phyloP scores from a whole-genome alignment of 2,329 filamentous ascomycete genomes.

The Alternaria dauci region DNA sequence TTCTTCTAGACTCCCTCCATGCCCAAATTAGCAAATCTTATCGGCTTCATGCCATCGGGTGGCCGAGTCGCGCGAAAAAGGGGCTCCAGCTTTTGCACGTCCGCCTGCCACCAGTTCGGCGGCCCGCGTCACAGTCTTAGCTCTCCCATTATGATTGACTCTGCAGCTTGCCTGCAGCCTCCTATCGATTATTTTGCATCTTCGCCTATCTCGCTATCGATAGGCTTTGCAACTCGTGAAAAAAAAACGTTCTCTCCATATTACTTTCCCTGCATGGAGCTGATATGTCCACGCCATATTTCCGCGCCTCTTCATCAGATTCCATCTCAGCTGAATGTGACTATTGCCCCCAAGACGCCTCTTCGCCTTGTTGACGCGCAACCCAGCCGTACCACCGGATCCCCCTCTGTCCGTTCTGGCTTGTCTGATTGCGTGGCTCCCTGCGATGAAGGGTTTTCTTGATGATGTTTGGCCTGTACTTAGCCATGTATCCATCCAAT shows the following conservation, averaged over 20 bases:
- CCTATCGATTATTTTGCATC: constrained; percentile 24
- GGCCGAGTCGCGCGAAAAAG: constrained; percentile 18
- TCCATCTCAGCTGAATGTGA: neutral
- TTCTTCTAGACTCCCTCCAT: constrained; percentile 18
- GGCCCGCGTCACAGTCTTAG: constrained; percentile 29
- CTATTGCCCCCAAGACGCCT: constrained; percentile 2
- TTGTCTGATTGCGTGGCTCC: constrained; percentile 10
- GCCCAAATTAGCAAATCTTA: constrained; percentile 35
- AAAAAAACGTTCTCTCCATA: neutral
- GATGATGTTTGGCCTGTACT: constrained; percentile 7
- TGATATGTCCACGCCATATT: neutral
- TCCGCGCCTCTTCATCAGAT: neutral
- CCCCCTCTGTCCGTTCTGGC: neutral
- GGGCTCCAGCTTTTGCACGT: constrained; percentile 23
- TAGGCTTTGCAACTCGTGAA: constrained; percentile 14
- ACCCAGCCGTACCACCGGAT: neutral
- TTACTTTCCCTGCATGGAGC: constrained; percentile 1
- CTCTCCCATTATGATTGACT: constrained; percentile 46
- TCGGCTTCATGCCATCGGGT: constrained; percentile 28
- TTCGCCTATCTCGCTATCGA: constrained; percentile 21
- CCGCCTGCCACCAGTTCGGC: constrained; percentile 25
- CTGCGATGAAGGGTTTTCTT: constrained; percentile 5
- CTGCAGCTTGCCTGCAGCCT: constrained; percentile 27
- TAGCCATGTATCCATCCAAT: constrained; percentile 1
- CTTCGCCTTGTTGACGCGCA: neutral